A percentile compares a stretch with the other conserved stretches of the same genome.
These are phyloP conservation scores for Heliosperma pusillum DNA, from an alignment of 148 eudicot genomes.

Conservation along the genomic window DNA sequence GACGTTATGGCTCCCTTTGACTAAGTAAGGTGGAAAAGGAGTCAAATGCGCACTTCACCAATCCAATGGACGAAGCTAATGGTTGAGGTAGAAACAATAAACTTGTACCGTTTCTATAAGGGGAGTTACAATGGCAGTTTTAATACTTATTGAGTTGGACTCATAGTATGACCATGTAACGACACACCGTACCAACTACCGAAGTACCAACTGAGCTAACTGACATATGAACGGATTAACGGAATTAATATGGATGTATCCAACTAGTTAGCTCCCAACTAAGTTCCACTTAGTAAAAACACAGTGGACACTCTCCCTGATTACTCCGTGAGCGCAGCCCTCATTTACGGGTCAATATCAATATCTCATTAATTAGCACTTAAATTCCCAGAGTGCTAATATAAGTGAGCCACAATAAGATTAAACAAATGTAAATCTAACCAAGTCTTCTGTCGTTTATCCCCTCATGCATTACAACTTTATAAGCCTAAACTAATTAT, in stretches of 20 bases:
- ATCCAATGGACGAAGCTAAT: no score
- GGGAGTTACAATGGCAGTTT: neutral
- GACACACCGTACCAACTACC: no score
- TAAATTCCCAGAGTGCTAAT: slow-evolving; percentile 18
- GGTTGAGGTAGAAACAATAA: no score
- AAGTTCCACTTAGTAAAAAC: slow-evolving; percentile 24
- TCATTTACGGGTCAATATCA: slow-evolving; percentile 32
- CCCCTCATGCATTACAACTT: slow-evolving; percentile 2
- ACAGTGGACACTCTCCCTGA: slow-evolving; percentile 32
- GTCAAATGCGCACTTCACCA: no score
- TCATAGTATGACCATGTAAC: neutral
- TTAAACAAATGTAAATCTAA: slow-evolving; percentile 18
- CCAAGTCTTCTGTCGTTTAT: slow-evolving; percentile 23
- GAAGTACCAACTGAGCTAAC: no score
- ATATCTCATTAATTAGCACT: slow-evolving; percentile 24
- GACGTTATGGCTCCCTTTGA: no score
- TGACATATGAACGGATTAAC: no score
- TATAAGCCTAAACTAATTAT: slow-evolving; percentile 2
- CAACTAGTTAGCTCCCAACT: neutral
- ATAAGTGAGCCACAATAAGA: slow-evolving; percentile 14
- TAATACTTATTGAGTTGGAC: neutral
- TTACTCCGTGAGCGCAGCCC: slow-evolving; percentile 25
- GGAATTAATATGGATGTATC: neutral
- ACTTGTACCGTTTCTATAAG: no score
- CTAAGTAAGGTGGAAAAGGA: no score